Evolutionary conservation across 73 alveolate genomes (phyloP), one percentile per base, ranked within the genome.

Genomic region (Paramecium biaurelia): DNA sequence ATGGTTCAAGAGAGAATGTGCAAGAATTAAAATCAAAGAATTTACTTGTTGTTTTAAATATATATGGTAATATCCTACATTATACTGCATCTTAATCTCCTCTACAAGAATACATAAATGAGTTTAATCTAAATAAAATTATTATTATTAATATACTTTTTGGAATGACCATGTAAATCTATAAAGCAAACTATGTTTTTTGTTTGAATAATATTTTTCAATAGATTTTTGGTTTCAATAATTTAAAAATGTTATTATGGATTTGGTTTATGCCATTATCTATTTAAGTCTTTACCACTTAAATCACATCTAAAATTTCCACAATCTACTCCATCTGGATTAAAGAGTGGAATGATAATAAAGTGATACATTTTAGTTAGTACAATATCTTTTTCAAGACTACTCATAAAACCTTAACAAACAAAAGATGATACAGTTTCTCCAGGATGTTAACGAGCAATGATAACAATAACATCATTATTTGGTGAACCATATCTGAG

Each of bases 111-210:
- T 95, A 97, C 85, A 96, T 89, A 85, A 97, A 97, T 30, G 98
- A 76, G 84, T 95, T 95, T 92, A 92, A 92, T 92, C 96, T 63
- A 63, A 4, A 58, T 12, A 21, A 23, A 58, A 10, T 63, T 11
- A 24, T n/a, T 47, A 47, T 41, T 41, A 24, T 18, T 24, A n/a
- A 21, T 3, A 30, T 63, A 63, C 84, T 63, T 93, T 79, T 97
- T 97, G 56, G 97, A 93, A 93, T 97, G 99, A 6, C 99, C 99
- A 95, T 97, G 99, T 30, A 97, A 87, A 92, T 97, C 99, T 53
- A 97, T 85, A 49, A 95, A 96, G 58, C 96, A 88, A 20, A 93
- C 95, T 4, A 93, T 79, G 68, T 95, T 95, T 89, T 98, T 93
- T 85, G 93, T 95, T 70, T 30, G 23, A 35, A 94, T 92, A 10